These are phyloP conservation scores for Pachysandra terminalis DNA, from an alignment of 164 flowering plant species.

Conservation along the genomic window DNA sequence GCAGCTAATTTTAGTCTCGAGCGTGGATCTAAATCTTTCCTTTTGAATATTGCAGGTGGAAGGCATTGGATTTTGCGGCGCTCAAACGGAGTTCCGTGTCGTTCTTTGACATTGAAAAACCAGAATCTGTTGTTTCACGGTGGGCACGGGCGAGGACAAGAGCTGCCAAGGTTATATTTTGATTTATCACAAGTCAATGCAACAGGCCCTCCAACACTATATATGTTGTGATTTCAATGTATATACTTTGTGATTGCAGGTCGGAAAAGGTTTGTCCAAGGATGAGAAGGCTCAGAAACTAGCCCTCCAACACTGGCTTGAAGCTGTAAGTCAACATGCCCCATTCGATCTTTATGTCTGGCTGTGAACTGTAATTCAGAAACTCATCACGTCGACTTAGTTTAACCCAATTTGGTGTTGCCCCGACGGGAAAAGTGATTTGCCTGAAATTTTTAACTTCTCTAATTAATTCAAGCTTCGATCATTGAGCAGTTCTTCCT, in stretches of 20 bases:
- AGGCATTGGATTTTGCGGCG: slow-evolving; percentile 57
- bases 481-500: too few relatives aligned
- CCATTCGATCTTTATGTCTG: not conserved
- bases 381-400: not conserved
- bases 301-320: slow-evolving; percentile 60
- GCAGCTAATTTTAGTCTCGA: not conserved
- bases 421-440: not conserved
- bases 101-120: slow-evolving; percentile 37
- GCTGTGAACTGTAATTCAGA: not conserved
- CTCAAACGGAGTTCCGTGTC: slow-evolving; percentile 48
- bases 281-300: slow-evolving; percentile 54
- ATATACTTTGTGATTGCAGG: slow-evolving; percentile 21
- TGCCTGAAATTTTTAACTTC: too few relatives aligned
- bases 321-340: slow-evolving; percentile 41
- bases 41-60: slow-evolving; percentile 51
- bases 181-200: not conserved
- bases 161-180: slow-evolving; percentile 39
- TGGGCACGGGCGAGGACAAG: slow-evolving; percentile 58
- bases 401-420: not conserved
- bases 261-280: slow-evolving; percentile 51
- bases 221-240: too few relatives aligned
- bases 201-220: too few relatives aligned
- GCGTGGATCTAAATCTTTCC: not conserved
- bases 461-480: too few relatives aligned
- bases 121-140: slow-evolving; percentile 48